Evolutionary conservation across 495 filamentous ascomycete genomes (phyloP).

Genomic region (Aspergillus sclerotioniger): DNA sequence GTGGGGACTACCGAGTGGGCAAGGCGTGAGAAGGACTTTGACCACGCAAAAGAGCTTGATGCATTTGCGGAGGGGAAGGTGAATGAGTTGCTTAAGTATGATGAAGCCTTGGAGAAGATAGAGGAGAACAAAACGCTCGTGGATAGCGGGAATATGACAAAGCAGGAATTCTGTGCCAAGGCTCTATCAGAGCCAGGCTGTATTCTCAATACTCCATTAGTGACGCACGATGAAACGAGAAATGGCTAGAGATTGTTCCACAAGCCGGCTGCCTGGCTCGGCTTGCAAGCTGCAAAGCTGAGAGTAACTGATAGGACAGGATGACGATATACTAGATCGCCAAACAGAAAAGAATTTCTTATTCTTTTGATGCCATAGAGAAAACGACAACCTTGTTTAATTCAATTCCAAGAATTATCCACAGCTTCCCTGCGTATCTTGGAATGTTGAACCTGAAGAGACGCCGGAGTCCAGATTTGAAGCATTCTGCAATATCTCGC

Average conservation of each 20-base stretch:
- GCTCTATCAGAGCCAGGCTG: background rate
- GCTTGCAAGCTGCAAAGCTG: background rate
- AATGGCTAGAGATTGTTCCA: background rate
- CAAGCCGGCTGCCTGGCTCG: slow-evolving; percentile 1
- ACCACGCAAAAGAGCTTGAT: slow-evolving; percentile 17
- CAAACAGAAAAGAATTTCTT: no score
- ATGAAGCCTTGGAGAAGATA: slow-evolving; percentile 29
- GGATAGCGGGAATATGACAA: slow-evolving; percentile 29
- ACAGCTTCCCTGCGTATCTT: no score
- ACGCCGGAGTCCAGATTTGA: no score
- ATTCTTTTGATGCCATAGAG: no score
- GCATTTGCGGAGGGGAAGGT: slow-evolving; percentile 23
- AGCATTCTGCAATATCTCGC: no score
- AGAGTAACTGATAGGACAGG: background rate
- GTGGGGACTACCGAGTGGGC: slow-evolving; percentile 27
- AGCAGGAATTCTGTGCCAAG: slow-evolving; percentile 26
- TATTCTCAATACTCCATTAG: background rate
- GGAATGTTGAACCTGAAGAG: no score
- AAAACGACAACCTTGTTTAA: no score
- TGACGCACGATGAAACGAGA: background rate
- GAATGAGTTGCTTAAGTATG: slow-evolving; percentile 23
- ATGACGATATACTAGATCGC: background rate
- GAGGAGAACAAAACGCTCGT: slow-evolving; percentile 25
- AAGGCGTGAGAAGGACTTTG: slow-evolving; percentile 19
- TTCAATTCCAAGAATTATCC: no score